Evolutionary conservation across 768 basidiomycete species (phyloP).

Genomic region (Trametes cingulata): DNA sequence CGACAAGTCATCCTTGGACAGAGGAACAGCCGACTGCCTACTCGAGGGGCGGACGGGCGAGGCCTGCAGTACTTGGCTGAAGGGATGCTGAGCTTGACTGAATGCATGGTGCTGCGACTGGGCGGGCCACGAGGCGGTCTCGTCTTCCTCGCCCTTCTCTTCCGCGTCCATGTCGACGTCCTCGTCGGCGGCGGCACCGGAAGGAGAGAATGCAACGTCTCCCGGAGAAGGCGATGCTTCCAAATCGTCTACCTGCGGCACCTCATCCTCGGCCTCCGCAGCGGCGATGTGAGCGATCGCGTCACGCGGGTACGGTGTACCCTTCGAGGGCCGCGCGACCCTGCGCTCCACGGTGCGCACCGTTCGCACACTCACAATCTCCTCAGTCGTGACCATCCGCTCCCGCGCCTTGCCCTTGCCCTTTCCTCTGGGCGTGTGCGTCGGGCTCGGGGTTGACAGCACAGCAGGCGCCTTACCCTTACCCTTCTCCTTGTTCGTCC

Average conservation of each 20-base stretch:
- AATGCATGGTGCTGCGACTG: conserved; percentile 19
- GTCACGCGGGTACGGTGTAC: conserved; percentile 1
- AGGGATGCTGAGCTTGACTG: conserved; percentile 21
- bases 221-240: not conserved
- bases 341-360: conserved; percentile 12
- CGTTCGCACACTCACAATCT: conserved; percentile 10
- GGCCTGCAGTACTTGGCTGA: conserved; percentile 17
- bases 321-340: not conserved
- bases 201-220: no score
- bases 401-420: conserved; percentile 9
- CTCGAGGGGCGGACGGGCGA: not conserved
- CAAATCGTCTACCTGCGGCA: not conserved
- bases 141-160: not conserved
- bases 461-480: not conserved
- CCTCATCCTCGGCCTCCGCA: not conserved
- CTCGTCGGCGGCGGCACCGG: not conserved
- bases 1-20: conserved; percentile 8
- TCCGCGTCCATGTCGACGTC: not conserved
- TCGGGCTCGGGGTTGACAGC: not conserved
- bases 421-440: not conserved
- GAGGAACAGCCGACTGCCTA: not conserved
- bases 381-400: conserved; percentile 8
- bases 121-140: not conserved
- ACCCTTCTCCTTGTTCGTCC: conserved; percentile 7
- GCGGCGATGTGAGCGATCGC: not conserved